A percentile compares a stretch with the other conserved stretches of the same genome.
phyloP scores from a whole-genome alignment of 106 monocot species.

The Ottelia alismoides region DNA sequence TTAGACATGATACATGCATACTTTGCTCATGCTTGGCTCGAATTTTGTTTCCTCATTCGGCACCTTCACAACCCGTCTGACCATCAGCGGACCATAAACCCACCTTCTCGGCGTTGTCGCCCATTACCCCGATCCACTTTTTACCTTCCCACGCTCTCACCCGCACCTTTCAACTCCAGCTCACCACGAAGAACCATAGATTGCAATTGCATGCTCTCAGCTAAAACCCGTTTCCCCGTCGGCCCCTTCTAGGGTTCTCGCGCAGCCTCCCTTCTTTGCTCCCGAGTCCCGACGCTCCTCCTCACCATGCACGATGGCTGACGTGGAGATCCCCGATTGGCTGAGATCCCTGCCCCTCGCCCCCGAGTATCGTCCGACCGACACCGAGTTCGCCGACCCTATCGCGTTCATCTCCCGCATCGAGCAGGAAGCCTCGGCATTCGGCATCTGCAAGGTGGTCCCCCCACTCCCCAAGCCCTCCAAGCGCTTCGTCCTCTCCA shows the following conservation, averaged over 20 bases:
- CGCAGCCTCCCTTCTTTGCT: neutral
- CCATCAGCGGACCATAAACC: too few relatives aligned
- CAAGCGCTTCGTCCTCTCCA: constrained; percentile 49
- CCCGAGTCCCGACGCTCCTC: neutral
- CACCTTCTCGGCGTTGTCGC: too few relatives aligned
- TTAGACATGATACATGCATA: too few relatives aligned
- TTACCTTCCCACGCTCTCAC: too few relatives aligned
- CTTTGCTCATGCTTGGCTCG: too few relatives aligned
- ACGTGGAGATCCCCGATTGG: constrained; percentile 49
- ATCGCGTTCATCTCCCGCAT: constrained; percentile 89
- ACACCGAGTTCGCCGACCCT: constrained; percentile 93
- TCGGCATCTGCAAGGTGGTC: constrained; percentile 97
- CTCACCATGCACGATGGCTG: constrained; percentile 19
- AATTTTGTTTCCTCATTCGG: too few relatives aligned
- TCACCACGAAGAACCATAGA: too few relatives aligned
- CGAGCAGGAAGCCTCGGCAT: constrained; percentile 68
- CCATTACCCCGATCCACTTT: too few relatives aligned
- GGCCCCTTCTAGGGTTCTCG: neutral
- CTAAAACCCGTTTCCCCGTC: neutral
- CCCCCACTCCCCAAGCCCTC: constrained; percentile 77
- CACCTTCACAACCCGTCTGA: too few relatives aligned
- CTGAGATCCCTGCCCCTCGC: constrained; percentile 69
- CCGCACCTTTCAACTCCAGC: neutral
- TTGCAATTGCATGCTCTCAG: neutral
- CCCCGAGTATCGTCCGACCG: constrained; percentile 80